Evolutionary conservation across 2,329 filamentous ascomycete species (phyloP), one percentile per base, ranked within the genome.

Genomic region (Aspergillus sclerotialis): DNA sequence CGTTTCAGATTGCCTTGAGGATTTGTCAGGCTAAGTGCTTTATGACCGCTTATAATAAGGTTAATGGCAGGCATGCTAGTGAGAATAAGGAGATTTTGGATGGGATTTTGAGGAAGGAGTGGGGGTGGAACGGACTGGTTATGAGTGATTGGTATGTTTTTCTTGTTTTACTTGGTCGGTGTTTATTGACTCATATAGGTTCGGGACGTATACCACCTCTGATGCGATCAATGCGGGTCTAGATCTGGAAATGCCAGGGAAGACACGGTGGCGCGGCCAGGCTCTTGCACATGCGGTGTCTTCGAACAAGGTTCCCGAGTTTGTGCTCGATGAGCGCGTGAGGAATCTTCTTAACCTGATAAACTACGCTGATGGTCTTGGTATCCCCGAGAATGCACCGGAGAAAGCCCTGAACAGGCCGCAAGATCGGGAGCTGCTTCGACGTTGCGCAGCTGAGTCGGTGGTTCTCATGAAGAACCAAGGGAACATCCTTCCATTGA

Each of bases 381-480:
- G 70, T 0, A 68, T 81, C 12, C 63, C 69, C 3, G 73, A 78
- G 49, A 62, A 69, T 13, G 75, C 71, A 0, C 63, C 68, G 0
- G 76, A 80, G 52, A 63, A 59, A 31, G 68, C 64, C 0, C 63
- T 69, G 6, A 67, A 86, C 49, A 81, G 74, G 0, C 68, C 73
- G 0, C 73, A 82, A 53, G 78, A 77, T 24, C 72, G 78, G 4
- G 72, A 69, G 11, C 64, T 87, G 29, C 71, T 86, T 14, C 72
- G 84, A 12, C 69, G 72, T 35, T 69, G 83, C 15, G 81, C 80
- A 12, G 73, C 77, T 4, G 80, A 87, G 52, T 78, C 78, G 3
- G 78, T 85, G 7, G 82, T 87, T 1, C 67, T 89, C 9, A 63
- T 88, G 31, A 86, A 87, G 62, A 89, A 89, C 44, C 72, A 84